These are phyloP conservation scores for Phytophthora tentaculata DNA, from an alignment of 352 stramenopile genomes.

Conservation along the genomic window DNA sequence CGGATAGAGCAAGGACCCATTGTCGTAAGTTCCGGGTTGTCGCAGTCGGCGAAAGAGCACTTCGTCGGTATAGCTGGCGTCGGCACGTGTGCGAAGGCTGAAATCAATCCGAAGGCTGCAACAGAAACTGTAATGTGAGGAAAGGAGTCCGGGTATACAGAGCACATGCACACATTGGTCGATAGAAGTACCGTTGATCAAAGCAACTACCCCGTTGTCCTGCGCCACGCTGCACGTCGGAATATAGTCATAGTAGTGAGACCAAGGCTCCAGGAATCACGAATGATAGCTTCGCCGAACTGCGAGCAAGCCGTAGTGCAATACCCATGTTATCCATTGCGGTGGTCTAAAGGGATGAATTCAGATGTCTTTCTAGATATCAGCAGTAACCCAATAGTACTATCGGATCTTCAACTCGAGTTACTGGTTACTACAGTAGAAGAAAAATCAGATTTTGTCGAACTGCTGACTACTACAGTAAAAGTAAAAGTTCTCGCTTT, in stretches of 20 bases:
- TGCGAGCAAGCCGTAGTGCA: too few species aligned
- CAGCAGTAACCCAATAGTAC: too few species aligned
- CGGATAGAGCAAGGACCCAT: neutral
- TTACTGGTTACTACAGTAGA: too few species aligned
- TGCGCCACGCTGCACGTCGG: neutral
- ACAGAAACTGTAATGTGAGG: neutral
- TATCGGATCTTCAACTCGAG: too few species aligned
- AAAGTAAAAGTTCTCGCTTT: too few species aligned
- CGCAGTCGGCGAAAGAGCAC: neutral
- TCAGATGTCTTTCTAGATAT: too few species aligned
- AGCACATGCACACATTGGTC: neutral
- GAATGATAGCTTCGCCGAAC: too few species aligned
- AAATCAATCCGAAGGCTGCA: neutral
- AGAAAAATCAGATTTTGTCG: too few species aligned
- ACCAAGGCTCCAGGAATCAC: neutral
- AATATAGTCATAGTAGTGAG: neutral
- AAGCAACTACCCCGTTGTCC: neutral
- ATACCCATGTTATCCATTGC: too few species aligned
- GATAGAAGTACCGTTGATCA: neutral
- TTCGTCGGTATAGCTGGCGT: neutral
- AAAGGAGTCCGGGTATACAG: neutral
- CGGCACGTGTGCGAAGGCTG: neutral
- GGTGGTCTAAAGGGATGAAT: too few species aligned
- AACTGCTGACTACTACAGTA: too few species aligned
- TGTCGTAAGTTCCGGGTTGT: neutral